phyloP scores from a whole-genome alignment of 768 basidiomycete genomes.

The Pisolithus marmoratus region DNA sequence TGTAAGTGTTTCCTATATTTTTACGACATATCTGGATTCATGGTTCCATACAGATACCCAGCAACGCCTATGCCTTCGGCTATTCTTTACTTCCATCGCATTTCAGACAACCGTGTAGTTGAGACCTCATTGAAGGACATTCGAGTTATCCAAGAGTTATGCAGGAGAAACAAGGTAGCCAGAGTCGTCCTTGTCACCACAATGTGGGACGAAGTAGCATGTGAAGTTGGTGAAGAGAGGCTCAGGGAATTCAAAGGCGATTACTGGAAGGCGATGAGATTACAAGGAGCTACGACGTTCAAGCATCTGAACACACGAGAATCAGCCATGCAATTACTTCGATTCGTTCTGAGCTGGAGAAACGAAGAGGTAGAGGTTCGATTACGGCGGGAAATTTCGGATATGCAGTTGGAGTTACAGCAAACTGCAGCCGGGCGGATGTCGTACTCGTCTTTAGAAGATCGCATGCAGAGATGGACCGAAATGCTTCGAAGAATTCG shows the following conservation, averaged over 20 bases:
- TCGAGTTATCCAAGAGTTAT: conserved; percentile 25
- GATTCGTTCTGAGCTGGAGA: too few relatives aligned
- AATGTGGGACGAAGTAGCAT: conserved; percentile 17
- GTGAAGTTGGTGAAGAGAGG: conserved; percentile 14
- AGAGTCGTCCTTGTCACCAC: conserved; percentile 23
- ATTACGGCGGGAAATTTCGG: conserved; percentile 8
- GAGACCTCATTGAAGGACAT: conserved; percentile 30
- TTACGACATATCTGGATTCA: neutral
- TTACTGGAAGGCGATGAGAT: neutral
- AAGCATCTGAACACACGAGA: too few relatives aligned
- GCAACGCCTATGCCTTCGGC: conserved; percentile 21
- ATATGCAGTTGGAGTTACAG: conserved; percentile 4
- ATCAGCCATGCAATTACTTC: too few relatives aligned
- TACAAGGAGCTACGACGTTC: neutral
- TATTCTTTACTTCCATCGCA: conserved; percentile 36
- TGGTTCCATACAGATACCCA: conserved; percentile 6
- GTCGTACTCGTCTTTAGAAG: conserved; percentile 5
- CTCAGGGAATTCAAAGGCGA: conserved; percentile 1
- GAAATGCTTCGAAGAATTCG: conserved; percentile 3
- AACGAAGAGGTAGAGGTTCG: too few relatives aligned
- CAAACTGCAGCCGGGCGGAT: conserved; percentile 10
- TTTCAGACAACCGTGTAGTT: conserved; percentile 33
- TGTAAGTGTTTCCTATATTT: neutral
- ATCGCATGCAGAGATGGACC: conserved; percentile 4
- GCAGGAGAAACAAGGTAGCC: conserved; percentile 22